Base-by-base conservation (phyloP, 78 protist species). In the slime mould (Dictyostelium discoideum) region DNA sequence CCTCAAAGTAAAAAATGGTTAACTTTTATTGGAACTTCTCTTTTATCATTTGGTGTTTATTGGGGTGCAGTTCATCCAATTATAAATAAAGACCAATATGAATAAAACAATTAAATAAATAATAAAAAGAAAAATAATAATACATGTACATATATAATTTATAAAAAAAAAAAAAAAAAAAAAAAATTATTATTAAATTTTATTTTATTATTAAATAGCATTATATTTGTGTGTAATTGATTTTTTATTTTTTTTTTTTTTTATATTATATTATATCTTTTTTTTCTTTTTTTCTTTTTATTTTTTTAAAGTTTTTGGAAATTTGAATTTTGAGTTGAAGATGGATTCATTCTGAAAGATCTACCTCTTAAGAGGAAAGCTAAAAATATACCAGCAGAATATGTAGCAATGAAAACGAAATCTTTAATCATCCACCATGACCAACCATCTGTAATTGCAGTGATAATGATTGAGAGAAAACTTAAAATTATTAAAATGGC, bases 281-380 rank as follows among this genome's bases (percentile, higher is more conserved):
- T 46, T 10, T 46, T 46, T 46, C 14, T 29, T 73, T 73, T 73
- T 24, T 22, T n/a, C n/a, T n/a, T n/a, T n/a, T n/a, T n/a, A n/a
- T n/a, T n/a, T 79, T 39, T 48, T 57, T 88, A 80, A 89, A 73
- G 81, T 82, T 81, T 89, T 81, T 89, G 94, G 94, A 89, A 89
- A 48, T 39, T 81, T 18, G 65, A 76, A 39, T 20, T 73, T 18
- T 42, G 74, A 24, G 74, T 80, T 18, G 40, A 22, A 6, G 69
- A 4, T 63, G 86, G 69, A 42, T 78, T 63, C 13, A 18, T 24
- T 89, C 94, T 89, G 69, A 89, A 81, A 80, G 94, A 81, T 81
- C 94, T 78, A 20, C 87, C 94, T 81, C 94, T 89, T 4, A 89
- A n/a, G 1, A 67, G 16, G 37, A 67, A 89, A 3, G 94, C 65